Evolutionary conservation across 176 grass and related monocot genomes (phyloP), one percentile per base, ranked within the genome.

Genomic region (Pontederia paniculata): DNA sequence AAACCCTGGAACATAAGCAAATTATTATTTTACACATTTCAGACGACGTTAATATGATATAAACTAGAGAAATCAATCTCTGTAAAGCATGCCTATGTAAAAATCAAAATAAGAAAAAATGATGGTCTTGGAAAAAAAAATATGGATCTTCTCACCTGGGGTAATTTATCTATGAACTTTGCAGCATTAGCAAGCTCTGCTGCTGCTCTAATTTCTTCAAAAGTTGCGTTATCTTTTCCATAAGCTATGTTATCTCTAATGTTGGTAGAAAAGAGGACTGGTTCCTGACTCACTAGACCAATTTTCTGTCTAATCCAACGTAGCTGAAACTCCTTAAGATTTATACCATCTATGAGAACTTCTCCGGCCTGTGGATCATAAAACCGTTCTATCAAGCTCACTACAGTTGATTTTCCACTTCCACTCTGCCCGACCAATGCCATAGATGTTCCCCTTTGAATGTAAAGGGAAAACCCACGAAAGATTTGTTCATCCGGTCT

Each of bases 161-260:
- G 89, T 83, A 94, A 79, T 78, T 94, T 94, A 69, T 94, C 89
- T 47, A 94, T 84, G 61, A 94, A 94, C 62, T 94, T 94, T 42
- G 89, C 72, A 23, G 84, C 84, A 44, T 94, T 94, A 21, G 89
- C 89, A 74, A 94, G 80, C 80, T 94, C 89, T 20, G 80, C 80
- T 37, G 84, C 89, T 73, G 84, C 83, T 78, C 89, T 88, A 44
- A 94, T 94, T 73, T 88, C 89, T 57, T 79, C 78, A 54, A 76
- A 45, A 0, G 84, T 84, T 0, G 84, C 84, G 31, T 74, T 81
- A 23, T 88, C 84, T 49, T 94, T 88, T 60, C 89, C 89, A 61
- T 88, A 94, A 31, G 84, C 80, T 73, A 94, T 94, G 60, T 94
- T 94, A 44, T 94, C 84, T 67, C 78, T 76, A 73, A 94, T 84